Evolutionary conservation across 2,329 filamentous ascomycete species (phyloP), one percentile per base, ranked within the genome.

Genomic region (Xylaria hypoxylon): DNA sequence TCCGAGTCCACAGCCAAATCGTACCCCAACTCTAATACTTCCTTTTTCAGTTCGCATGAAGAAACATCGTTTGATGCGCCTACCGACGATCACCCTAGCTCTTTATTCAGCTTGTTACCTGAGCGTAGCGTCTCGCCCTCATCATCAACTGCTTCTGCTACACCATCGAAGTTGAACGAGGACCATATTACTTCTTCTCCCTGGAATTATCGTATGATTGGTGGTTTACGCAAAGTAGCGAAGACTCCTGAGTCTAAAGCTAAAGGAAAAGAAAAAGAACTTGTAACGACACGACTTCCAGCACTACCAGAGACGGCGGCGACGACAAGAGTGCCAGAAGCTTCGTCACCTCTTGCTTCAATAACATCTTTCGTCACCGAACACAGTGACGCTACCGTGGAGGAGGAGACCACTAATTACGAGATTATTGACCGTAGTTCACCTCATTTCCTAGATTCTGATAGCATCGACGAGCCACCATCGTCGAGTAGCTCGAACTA

Each of bases 171-270:
- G 64, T 73, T 79, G 71, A 72, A 72, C 62, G 80, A 78, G 50
- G 79, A 81, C 74, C 69, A 64, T 47, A 66, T 66, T 51, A 68
- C 68, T 50, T 76, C 78, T 19, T 79, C 84, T 17, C 81, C 85
- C 60, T 86, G 83, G 82, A 86, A 84, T 73, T 84, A 85, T 72
- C 83, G 83, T 69, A 80, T 88, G 75, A 79, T 84, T 52, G 85
- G 86, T 70, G 86, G 85, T 59, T 74, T 88, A 64, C 85, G 86
- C 62, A 86, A 85, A 73, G 84, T 87, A 19, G 78, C 80, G 50
- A 78, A 77, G 33, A 82, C 80, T 50, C 79, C 80, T 22, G 81
- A 85, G 70, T 69, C 77, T 62, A 73, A 69, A 24, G 63, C 67
- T 22, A 77, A 77, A 68, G 76, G 74, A 56, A 83, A 84, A 75